Evolutionary conservation across 140 eudicot genomes (phyloP), one percentile per base, ranked within the genome.

Genomic region (Bidens hawaiensis): DNA sequence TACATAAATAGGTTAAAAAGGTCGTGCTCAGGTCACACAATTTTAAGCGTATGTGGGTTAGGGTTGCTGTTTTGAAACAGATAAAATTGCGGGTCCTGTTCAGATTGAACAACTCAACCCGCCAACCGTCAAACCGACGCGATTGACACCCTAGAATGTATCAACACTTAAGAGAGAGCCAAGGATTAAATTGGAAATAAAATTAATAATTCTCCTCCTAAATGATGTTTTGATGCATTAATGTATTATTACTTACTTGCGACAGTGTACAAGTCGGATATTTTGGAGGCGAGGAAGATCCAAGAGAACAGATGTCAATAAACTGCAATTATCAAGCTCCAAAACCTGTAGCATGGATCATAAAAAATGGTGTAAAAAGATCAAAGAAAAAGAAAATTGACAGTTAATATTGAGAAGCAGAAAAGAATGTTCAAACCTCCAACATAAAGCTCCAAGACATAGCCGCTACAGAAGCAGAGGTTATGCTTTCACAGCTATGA

Each of bases 401-500:
- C 22, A 21, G 31, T 24, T n/a, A 68, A 30, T 36, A 55, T 58
- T 14, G 14, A 63, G 36, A 26, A n/a, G 43, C 45, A 53, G 65
- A 18, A 46, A 53, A 38, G 68, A 4, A 40, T 28, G 36, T 58
- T 64, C 83, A 47, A 30, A 91, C 99, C 96, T 93, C 91, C 64
- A 93, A 70, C 89, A 83, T 59, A 59, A 67, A 75, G 59, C 96
- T 85, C 58, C 71, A 38, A 19, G 89, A 70, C 72, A 93, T 82
- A 46, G 96, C 96, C 65, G 81, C 74, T 93, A 93, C 88, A 13
- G 99, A 93, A 46, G 95, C 95, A 49, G 99, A 85, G 68, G 94
- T 93, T 59, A 93, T 93, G 62, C 94, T 96, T 74, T 93, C 99
- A 68, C 99, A 93, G 68, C 94, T 93, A 61, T 88, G 94, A 64